Percentiles rank a stretch among this genome's conserved stretches.
Conservation (phyloP, 2,329 filamentous ascomycete species). For the Neoarthrinium moseri region DNA sequence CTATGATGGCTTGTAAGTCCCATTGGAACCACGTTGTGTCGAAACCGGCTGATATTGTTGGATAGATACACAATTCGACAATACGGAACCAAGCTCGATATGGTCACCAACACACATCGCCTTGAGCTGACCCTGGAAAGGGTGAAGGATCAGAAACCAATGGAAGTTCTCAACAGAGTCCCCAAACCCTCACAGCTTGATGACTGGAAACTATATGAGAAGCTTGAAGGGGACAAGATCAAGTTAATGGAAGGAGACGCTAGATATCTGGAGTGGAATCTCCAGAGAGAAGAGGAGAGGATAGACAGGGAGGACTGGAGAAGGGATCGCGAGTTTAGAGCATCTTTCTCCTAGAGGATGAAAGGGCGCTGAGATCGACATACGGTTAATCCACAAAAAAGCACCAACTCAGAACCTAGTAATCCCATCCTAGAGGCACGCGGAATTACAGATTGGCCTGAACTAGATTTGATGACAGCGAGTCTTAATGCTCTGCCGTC, state of each 20-base stretch:
- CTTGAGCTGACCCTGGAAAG: conserved; percentile 47
- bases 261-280: conserved; percentile 40
- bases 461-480: too few relatives aligned
- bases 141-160: conserved; percentile 36
- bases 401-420: neutral
- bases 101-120: conserved; percentile 37
- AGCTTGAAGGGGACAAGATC: conserved; percentile 41
- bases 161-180: conserved; percentile 41
- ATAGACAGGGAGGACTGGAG: conserved; percentile 23
- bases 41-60: neutral
- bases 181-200: conserved; percentile 55
- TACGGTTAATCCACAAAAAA: neutral
- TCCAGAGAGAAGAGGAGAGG: conserved; percentile 24
- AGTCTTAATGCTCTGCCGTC: too few relatives aligned
- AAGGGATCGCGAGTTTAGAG: conserved; percentile 12
- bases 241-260: conserved; percentile 36
- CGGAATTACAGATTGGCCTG: too few relatives aligned
- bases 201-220: conserved; percentile 53
- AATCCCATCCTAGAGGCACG: too few relatives aligned
- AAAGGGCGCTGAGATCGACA: neutral
- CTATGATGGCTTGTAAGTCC: conserved; percentile 56
- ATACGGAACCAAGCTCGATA: conserved; percentile 44
- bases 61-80: conserved; percentile 47
- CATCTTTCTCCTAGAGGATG: conserved; percentile 15
- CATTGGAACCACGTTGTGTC: neutral